Evolutionary conservation across 2,329 filamentous ascomycete species (phyloP).

Genomic region (Clonostachys byssicola): DNA sequence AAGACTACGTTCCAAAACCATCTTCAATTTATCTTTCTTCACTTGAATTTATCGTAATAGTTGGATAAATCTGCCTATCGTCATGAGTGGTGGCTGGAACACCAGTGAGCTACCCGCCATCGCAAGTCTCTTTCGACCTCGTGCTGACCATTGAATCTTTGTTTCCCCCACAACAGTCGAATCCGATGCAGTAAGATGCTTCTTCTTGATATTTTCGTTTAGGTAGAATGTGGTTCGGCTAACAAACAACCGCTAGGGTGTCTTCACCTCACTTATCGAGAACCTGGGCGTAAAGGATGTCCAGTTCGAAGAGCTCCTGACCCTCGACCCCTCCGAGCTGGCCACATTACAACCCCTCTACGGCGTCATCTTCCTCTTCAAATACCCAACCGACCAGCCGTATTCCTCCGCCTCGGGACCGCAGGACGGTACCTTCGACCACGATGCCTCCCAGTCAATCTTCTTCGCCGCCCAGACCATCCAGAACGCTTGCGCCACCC

Average conservation of each 20-base stretch:
- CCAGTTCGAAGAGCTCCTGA: constrained; percentile 94
- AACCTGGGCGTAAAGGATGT: constrained; percentile 86
- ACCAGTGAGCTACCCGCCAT: constrained; percentile 57
- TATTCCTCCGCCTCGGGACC: constrained; percentile 59
- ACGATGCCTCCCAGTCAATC: constrained; percentile 65
- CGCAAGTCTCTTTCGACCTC: background rate
- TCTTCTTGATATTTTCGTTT: background rate
- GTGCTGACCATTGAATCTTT: constrained; percentile 10
- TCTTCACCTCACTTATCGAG: constrained; percentile 96
- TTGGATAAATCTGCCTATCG: background rate
- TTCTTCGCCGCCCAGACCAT: constrained; percentile 98
- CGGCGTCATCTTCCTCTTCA: constrained; percentile 99
- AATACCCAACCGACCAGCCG: constrained; percentile 73
- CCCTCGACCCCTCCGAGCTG: constrained; percentile 74
- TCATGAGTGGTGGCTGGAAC: constrained; percentile 85
- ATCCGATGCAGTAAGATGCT: constrained; percentile 76
- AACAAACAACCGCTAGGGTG: constrained; percentile 52
- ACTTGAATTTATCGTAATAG: background rate
- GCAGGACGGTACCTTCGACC: constrained; percentile 78
- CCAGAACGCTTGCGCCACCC: constrained; percentile 96
- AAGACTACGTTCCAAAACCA: too few relatives aligned
- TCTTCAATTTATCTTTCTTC: background rate
- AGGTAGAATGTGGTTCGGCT: background rate
- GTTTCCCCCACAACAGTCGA: constrained; percentile 56
- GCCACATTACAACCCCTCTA: constrained; percentile 73